Evolutionary conservation across 2,329 filamentous ascomycete species (phyloP).

Genomic region (Microsporum audouinii): DNA sequence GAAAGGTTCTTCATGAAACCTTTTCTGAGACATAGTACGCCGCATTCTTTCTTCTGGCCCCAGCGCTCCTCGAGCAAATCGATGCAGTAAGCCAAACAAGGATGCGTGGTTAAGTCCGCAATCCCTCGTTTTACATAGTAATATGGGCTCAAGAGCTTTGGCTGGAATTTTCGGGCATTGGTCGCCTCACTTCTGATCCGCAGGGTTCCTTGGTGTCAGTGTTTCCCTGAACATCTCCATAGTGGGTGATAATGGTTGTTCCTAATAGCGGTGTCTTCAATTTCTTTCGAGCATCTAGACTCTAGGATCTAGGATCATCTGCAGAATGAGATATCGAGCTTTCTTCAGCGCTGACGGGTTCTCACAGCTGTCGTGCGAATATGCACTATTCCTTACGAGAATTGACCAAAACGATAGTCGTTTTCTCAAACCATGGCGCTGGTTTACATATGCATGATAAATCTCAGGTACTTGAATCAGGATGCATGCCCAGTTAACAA

Average conservation of each 20-base stretch:
- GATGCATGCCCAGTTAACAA: neutral
- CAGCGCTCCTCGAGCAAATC: neutral
- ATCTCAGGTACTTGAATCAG: neutral
- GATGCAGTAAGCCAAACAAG: neutral
- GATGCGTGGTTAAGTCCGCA: neutral
- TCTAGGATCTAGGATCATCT: neutral
- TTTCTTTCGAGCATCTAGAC: neutral
- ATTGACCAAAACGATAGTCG: neutral
- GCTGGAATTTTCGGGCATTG: neutral
- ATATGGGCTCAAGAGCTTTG: neutral
- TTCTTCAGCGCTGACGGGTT: neutral
- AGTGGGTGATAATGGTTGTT: neutral
- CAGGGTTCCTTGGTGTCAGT: neutral
- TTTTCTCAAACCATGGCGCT: neutral
- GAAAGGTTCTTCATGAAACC: neutral
- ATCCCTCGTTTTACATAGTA: neutral
- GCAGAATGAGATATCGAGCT: neutral
- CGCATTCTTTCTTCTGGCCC: neutral
- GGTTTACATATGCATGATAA: neutral
- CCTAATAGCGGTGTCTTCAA: neutral
- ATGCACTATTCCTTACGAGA: neutral
- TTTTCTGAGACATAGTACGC: slow-evolving; percentile 1
- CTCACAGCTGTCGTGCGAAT: neutral
- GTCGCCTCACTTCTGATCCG: neutral
- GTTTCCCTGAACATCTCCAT: neutral